Percentiles rank a stretch among this genome's conserved stretches.
Conservation (phyloP, 2,329 filamentous ascomycete genomes). For the Claviceps maximensis region DNA sequence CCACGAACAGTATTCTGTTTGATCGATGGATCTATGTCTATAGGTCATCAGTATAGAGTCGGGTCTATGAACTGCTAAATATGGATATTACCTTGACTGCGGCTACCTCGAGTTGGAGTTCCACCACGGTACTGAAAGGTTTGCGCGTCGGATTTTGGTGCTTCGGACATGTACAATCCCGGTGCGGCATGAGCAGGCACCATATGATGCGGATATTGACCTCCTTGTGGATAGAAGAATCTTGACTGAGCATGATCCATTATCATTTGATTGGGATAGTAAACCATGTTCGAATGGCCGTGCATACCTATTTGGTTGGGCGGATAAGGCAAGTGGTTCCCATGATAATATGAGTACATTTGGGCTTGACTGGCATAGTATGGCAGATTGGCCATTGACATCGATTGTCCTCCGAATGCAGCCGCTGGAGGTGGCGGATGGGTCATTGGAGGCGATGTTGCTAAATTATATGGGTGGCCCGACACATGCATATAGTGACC, state of each 20-base stretch:
- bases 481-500: slow-evolving; percentile 23
- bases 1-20: slow-evolving; percentile 18
- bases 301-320: slow-evolving; percentile 22
- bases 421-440: slow-evolving; percentile 25
- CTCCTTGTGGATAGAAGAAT: slow-evolving; percentile 32
- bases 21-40: slow-evolving; percentile 3
- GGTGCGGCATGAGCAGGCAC: slow-evolving; percentile 21
- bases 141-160: slow-evolving; percentile 5
- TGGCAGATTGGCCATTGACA: slow-evolving; percentile 27
- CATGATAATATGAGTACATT: slow-evolving; percentile 31
- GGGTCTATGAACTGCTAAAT: neutral
- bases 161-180: slow-evolving; percentile 22
- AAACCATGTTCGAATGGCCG: slow-evolving; percentile 26
- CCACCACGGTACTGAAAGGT: slow-evolving; percentile 7
- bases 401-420: slow-evolving; percentile 26
- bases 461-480: slow-evolving; percentile 19
- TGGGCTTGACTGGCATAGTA: slow-evolving; percentile 36
- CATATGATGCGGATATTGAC: slow-evolving; percentile 23
- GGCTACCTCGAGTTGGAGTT: neutral
- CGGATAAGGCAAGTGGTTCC: slow-evolving; percentile 24
- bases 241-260: slow-evolving; percentile 27
- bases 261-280: slow-evolving; percentile 30
- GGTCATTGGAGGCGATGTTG: slow-evolving; percentile 25
- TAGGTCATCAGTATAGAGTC: neutral
- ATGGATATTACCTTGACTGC: slow-evolving; percentile 12